Evolutionary conservation across 768 basidiomycete species (phyloP).

Genomic region (Daedaleopsis sinensis): DNA sequence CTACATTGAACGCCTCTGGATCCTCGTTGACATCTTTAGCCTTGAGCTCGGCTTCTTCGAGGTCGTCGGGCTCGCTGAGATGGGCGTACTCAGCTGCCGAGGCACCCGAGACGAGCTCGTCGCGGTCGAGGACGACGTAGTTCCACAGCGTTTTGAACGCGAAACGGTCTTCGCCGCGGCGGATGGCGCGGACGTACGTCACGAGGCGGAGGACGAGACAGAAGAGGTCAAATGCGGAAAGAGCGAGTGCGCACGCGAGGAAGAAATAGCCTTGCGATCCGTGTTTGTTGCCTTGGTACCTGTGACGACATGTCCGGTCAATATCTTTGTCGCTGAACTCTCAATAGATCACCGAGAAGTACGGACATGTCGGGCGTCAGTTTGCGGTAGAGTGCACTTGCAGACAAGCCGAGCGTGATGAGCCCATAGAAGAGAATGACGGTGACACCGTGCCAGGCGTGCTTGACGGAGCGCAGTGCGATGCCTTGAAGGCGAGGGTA

Average conservation of each 20-base stretch:
- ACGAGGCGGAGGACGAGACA: slow-evolving; percentile 53
- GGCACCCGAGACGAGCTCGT: slow-evolving; percentile 27
- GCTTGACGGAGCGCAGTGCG: slow-evolving; percentile 75
- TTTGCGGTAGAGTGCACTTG: slow-evolving; percentile 74
- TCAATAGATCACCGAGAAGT: slow-evolving; percentile 8
- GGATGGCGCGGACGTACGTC: slow-evolving; percentile 43
- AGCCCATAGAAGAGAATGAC: slow-evolving; percentile 67
- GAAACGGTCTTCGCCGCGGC: slow-evolving; percentile 43
- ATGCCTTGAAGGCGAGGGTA: slow-evolving; percentile 55
- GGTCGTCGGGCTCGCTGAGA: slow-evolving; percentile 63
- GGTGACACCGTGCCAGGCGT: slow-evolving; percentile 60
- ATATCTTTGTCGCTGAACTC: neutral
- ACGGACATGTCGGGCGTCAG: slow-evolving; percentile 83
- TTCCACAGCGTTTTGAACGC: slow-evolving; percentile 57
- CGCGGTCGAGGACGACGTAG: slow-evolving; percentile 55
- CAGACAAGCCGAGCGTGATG: slow-evolving; percentile 62
- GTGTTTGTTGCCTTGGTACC: slow-evolving; percentile 72
- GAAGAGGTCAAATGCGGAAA: slow-evolving; percentile 59
- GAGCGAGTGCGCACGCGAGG: slow-evolving; percentile 45
- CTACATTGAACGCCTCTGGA: slow-evolving; percentile 15
- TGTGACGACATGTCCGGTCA: slow-evolving; percentile 33
- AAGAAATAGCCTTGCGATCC: slow-evolving; percentile 62
- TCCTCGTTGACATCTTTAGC: slow-evolving; percentile 24
- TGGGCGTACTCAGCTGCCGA: slow-evolving; percentile 60
- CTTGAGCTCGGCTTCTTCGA: slow-evolving; percentile 49